Conservation (phyloP, 768 basidiomycete genomes). For the Phylloporus arenicola region DNA sequence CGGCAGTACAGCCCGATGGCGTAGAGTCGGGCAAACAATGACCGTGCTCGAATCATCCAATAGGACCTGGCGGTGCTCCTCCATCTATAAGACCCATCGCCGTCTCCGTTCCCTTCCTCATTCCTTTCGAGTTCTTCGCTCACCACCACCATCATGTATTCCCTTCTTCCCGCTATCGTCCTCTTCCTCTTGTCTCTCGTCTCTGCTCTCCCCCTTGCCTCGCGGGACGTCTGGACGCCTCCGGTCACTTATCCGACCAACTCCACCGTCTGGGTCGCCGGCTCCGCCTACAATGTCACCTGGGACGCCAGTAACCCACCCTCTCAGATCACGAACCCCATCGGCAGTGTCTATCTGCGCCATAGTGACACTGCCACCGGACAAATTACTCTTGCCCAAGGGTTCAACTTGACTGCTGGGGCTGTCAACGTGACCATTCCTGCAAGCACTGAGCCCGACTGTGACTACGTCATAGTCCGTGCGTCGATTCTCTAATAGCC, state of each 20-base stretch:
- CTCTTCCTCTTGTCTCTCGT: slow-evolving; percentile 25
- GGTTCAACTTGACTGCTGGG: slow-evolving; percentile 35
- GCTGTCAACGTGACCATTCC: slow-evolving; percentile 37
- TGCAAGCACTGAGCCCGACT: slow-evolving; percentile 28
- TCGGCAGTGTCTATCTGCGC: slow-evolving; percentile 40
- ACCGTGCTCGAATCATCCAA: background rate
- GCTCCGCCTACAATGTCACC: slow-evolving; percentile 36
- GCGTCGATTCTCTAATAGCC: slow-evolving; percentile 17
- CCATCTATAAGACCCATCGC: slow-evolving; percentile 10
- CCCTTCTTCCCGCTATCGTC: slow-evolving; percentile 5
- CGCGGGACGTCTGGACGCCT: slow-evolving; percentile 46
- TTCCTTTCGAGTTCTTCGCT: background rate
- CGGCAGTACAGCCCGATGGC: background rate
- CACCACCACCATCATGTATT: slow-evolving; percentile 16
- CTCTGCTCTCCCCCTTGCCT: slow-evolving; percentile 24
- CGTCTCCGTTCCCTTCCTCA: background rate
- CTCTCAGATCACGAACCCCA: slow-evolving; percentile 42
- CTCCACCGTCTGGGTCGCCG: slow-evolving; percentile 38
- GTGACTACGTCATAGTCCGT: slow-evolving; percentile 42
- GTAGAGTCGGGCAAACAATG: background rate
- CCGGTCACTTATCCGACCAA: slow-evolving; percentile 35
- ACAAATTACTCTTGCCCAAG: slow-evolving; percentile 32
- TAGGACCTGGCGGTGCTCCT: background rate
- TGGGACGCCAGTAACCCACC: slow-evolving; percentile 44
- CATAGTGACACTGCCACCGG: slow-evolving; percentile 24